These are phyloP conservation scores for Symbiodinium natans DNA, from an alignment of 73 alveolate genomes.

Conservation along the genomic window DNA sequence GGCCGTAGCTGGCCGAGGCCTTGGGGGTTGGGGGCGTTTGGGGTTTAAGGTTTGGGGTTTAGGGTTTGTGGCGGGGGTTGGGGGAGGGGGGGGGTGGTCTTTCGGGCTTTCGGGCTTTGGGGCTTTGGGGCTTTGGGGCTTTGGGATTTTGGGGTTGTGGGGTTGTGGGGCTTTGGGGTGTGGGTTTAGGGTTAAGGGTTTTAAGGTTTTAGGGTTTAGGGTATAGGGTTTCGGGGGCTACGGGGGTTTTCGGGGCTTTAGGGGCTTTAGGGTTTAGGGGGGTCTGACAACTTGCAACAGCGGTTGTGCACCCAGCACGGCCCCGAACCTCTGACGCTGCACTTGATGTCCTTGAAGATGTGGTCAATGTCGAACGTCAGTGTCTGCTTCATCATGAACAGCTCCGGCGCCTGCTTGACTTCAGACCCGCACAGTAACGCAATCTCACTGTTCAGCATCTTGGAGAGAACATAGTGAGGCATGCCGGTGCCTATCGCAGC, in stretches of 20 bases:
- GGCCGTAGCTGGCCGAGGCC: slow-evolving; percentile 1
- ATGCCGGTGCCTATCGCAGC: no score
- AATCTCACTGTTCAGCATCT: no score
- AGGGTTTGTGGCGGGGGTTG: not conserved
- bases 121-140: no score
- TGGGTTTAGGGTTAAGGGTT: not conserved
- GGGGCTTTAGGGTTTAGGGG: not conserved
- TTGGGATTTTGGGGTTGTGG: not conserved
- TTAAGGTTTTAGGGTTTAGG: not conserved
- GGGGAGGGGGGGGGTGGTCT: not conserved
- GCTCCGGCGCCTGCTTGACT: no score
- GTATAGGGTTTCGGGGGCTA: not conserved
- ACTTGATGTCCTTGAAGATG: no score
- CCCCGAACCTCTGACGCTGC: no score
- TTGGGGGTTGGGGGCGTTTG: not conserved
- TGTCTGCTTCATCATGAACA: no score
- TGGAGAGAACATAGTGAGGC: no score
- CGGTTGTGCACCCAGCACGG: no score
- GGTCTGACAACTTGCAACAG: no score
- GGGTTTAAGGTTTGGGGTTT: not conserved
- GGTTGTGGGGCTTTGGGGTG: not conserved
- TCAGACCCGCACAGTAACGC: no score
- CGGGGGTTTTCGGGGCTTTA: not conserved
- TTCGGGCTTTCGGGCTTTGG: not conserved
- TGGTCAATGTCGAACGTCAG: no score